A percentile compares a stretch with the other conserved stretches of the same genome.
Evolutionary conservation across 176 grass and related monocot species (phyloP).

Genomic region (Canna indica): DNA sequence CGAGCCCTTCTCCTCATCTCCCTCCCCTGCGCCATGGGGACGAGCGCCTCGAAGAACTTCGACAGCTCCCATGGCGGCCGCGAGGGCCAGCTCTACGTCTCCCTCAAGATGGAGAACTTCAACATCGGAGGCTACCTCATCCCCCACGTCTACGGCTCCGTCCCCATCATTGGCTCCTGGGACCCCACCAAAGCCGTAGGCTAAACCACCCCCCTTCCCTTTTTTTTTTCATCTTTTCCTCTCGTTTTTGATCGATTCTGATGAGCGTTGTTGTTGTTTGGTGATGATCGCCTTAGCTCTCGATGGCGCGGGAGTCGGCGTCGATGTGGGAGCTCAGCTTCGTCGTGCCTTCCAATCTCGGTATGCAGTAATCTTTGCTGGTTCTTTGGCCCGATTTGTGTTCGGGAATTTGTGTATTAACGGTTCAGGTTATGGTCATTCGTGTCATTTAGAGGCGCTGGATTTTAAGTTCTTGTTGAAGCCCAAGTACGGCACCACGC

Average conservation of each 20-base stretch:
- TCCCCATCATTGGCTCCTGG: slow-evolving; percentile 65
- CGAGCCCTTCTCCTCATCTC: not conserved
- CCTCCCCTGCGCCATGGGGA: slow-evolving; percentile 41
- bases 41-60: slow-evolving; percentile 27
- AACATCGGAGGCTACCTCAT: slow-evolving; percentile 44
- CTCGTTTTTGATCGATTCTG: slow-evolving; percentile 14
- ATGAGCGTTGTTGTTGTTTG: too few species aligned
- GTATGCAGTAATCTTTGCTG: slow-evolving; percentile 17
- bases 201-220: not conserved
- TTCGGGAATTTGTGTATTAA: not conserved
- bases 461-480: slow-evolving; percentile 87
- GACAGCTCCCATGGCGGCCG: slow-evolving; percentile 33
- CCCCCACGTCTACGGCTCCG: slow-evolving; percentile 71
- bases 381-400: slow-evolving; percentile 7
- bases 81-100: slow-evolving; percentile 79
- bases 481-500: slow-evolving; percentile 30
- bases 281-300: slow-evolving; percentile 29
- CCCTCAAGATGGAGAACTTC: slow-evolving; percentile 61
- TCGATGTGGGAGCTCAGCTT: slow-evolving; percentile 81
- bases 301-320: slow-evolving; percentile 50
- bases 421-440: not conserved
- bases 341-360: slow-evolving; percentile 57
- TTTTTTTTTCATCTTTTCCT: not conserved
- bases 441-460: slow-evolving; percentile 39
- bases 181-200: slow-evolving; percentile 68